phyloP scores from a whole-genome alignment of 495 filamentous ascomycete genomes.

The Oleoguttula mirabilis region DNA sequence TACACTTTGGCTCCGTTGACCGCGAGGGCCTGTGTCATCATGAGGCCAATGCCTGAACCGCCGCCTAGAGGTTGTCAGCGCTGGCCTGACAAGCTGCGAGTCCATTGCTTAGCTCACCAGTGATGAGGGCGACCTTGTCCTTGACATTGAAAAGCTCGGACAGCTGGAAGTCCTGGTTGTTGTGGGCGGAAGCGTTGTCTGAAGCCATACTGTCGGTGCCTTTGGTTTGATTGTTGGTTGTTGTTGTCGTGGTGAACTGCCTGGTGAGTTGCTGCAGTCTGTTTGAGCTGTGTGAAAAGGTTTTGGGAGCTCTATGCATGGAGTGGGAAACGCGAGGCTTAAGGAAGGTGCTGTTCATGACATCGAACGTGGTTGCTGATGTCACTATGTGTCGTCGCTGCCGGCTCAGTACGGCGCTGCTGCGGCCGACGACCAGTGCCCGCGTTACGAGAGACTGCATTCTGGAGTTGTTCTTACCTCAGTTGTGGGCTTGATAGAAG shows the following conservation, averaged over 20 bases:
- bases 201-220: constrained; percentile 23
- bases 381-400: too few species aligned
- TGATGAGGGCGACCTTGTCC: constrained; percentile 44
- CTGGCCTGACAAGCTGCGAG: background rate
- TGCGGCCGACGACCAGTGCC: too few species aligned
- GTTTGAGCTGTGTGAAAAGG: background rate
- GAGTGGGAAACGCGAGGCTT: too few species aligned
- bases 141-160: constrained; percentile 45
- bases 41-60: constrained; percentile 30
- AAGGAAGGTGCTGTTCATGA: too few species aligned
- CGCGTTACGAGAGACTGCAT: too few species aligned
- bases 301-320: too few species aligned
- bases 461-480: too few species aligned
- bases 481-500: too few species aligned
- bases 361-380: too few species aligned
- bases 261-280: constrained; percentile 10
- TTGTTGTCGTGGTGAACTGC: constrained; percentile 8
- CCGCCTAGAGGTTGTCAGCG: constrained; percentile 28
- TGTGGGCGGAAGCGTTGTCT: constrained; percentile 18
- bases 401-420: too few species aligned
- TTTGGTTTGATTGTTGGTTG: background rate
- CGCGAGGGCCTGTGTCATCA: constrained; percentile 46
- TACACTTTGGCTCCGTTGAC: constrained; percentile 47
- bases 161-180: constrained; percentile 40
- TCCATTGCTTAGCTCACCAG: constrained; percentile 10